phyloP scores from a whole-genome alignment of 768 basidiomycete species.

The Russula ochroleuca region DNA sequence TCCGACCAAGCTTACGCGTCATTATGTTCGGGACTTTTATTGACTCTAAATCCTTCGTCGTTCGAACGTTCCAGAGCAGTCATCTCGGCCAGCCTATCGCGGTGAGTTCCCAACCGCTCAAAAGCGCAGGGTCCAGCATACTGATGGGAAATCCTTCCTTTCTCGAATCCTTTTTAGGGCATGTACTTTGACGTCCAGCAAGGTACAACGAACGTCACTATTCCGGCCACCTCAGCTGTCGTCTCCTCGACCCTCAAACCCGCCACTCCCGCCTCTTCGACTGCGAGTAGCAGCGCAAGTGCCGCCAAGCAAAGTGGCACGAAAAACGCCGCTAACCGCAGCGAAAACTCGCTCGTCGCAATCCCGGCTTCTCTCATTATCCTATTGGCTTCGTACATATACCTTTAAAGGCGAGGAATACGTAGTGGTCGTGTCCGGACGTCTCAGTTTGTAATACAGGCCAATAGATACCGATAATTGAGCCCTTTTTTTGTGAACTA shows the following conservation, averaged over 20 bases:
- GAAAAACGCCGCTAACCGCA: not conserved
- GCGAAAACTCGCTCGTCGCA: not conserved
- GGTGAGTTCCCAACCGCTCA: constrained; percentile 35
- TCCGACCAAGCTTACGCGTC: not conserved
- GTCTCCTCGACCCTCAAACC: constrained; percentile 53
- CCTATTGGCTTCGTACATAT: constrained; percentile 15
- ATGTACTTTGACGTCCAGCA: constrained; percentile 73
- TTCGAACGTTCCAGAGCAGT: constrained; percentile 36
- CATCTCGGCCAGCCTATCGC: constrained; percentile 59
- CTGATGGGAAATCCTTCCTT: not conserved
- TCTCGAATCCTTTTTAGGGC: constrained; percentile 38
- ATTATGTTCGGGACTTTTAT: not conserved
- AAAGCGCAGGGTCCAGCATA: not conserved
- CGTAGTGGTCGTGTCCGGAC: not conserved
- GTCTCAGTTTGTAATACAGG: not conserved
- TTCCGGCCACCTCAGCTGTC: constrained; percentile 61
- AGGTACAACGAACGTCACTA: constrained; percentile 51
- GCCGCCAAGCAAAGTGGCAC: not conserved
- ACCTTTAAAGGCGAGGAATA: not conserved
- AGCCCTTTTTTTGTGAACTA: not conserved
- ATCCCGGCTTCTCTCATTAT: not conserved
- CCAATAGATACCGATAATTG: not conserved
- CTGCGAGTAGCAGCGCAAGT: not conserved
- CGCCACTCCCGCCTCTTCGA: constrained; percentile 1
- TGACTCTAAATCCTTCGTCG: constrained; percentile 5